Evolutionary conservation across 768 basidiomycete genomes (phyloP), one percentile per base, ranked within the genome.

Genomic region (Mycena rosella): DNA sequence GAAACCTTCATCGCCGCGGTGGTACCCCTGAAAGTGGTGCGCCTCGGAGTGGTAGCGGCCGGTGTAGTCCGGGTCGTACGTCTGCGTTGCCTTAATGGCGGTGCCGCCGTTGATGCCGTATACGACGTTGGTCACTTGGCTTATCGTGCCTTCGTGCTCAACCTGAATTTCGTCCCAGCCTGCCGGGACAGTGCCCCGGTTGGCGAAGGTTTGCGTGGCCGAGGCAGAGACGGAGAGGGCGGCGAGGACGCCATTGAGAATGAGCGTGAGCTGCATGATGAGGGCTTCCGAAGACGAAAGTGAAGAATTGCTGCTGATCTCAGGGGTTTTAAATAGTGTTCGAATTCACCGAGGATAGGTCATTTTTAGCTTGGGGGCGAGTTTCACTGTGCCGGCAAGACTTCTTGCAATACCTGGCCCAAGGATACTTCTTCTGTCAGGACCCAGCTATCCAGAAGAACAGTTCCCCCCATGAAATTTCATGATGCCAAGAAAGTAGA

Each of bases 131-230:
- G 57, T n/a, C 30, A 59, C 57, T 36, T 59, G 57, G 45, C 22
- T 30, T n/a, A 59, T 30, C 15, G 57, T 59, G 44, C 57, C 57
- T 59, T 59, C 1, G 45, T 59, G 27, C 45, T 59, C 57, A 17
- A n/a, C 24, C 5, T n/a, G 45, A 59, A 48, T 20, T 13, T 14
- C 8, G 57, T 59, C 57, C 57, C 57, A 59, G 57, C 57, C 57
- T 45, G 57, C 56, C 53, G 53, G 40, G 57, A 30, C 34, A 30
- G 57, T 59, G 57, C 57, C 57, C 44, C 57, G 57, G 32, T 59
- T 59, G 30, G 57, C 57, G 57, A 59, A 59, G 29, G 27, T 59
- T 48, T 59, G 38, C 38, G 38, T 38, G 38, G 38, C 38, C 38
- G 38, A 38, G 38, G 38, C 38, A 7, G 38, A 10, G 57, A 6